Conservation (phyloP, 2,329 filamentous ascomycete species). For the Ceratocystiopsis sp. region DNA sequence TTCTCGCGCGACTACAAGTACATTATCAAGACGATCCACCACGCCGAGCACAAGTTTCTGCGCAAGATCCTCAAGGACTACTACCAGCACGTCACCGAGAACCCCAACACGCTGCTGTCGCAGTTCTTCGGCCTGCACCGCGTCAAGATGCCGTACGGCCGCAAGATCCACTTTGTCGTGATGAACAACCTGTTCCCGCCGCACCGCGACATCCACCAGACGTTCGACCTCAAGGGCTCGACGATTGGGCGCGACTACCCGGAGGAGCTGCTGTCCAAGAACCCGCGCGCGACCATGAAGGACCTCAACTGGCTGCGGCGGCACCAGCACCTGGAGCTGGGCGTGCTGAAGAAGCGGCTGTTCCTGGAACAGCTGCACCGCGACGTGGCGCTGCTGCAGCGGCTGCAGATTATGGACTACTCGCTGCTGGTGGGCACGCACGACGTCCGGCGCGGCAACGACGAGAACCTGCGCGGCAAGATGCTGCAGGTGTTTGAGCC, state of each 20-base stretch:
- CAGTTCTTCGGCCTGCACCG: conserved; percentile 96
- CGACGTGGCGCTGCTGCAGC: conserved; percentile 76
- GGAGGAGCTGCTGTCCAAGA: conserved; percentile 74
- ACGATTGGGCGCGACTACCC: conserved; percentile 83
- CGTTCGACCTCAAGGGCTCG: conserved; percentile 92
- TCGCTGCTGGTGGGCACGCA: conserved; percentile 90
- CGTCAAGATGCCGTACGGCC: conserved; percentile 94
- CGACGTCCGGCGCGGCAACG: conserved; percentile 76
- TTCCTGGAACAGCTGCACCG: conserved; percentile 80
- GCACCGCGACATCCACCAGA: conserved; percentile 91
- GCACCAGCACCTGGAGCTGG: conserved; percentile 72
- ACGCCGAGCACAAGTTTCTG: conserved; percentile 78
- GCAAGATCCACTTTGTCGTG: conserved; percentile 98
- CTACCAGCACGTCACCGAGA: conserved; percentile 78
- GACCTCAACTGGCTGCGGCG: conserved; percentile 92
- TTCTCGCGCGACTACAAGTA: conserved; percentile 99
- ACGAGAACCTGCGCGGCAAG: conserved; percentile 80
- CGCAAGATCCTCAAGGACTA: conserved; percentile 78
- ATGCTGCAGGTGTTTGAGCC: conserved; percentile 90
- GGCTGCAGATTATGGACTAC: conserved; percentile 95
- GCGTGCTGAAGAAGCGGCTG: conserved; percentile 68
- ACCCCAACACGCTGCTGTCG: conserved; percentile 90
- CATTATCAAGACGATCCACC: conserved; percentile 99
- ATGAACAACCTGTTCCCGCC: conserved; percentile 99
- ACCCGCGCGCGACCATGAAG: conserved; percentile 85